These are phyloP conservation scores for Suillus placidus DNA, from an alignment of 768 basidiomycete genomes.

Conservation along the genomic window DNA sequence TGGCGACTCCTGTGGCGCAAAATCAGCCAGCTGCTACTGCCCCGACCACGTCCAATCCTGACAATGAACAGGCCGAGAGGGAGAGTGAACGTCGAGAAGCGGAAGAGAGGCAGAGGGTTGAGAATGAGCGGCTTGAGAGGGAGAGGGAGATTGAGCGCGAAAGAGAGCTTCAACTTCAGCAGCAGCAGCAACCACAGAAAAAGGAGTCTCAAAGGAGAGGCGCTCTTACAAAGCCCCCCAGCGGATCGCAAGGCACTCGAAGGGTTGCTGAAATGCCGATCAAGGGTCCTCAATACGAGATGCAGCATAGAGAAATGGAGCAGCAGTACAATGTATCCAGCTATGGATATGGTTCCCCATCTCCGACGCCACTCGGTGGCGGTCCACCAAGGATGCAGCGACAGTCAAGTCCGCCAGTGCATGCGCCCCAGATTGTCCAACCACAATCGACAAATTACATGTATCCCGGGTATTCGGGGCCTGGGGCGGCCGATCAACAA, in stretches of 20 bases:
- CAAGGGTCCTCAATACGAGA: conserved; percentile 88
- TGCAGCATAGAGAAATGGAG: conserved; percentile 92
- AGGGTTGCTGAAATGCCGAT: conserved; percentile 86
- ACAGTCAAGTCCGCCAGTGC: conserved; percentile 29
- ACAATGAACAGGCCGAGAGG: conserved; percentile 36
- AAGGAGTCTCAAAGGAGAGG: conserved; percentile 44
- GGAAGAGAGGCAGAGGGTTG: conserved; percentile 42
- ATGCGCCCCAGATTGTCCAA: conserved; percentile 32
- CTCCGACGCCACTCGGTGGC: conserved; percentile 26
- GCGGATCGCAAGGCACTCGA: conserved; percentile 48
- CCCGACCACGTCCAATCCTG: conserved; percentile 34
- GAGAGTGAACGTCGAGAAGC: conserved; percentile 40
- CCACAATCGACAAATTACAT: conserved; percentile 32
- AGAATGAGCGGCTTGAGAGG: conserved; percentile 48
- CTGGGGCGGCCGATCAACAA: conserved; percentile 36
- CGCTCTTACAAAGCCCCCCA: conserved; percentile 69
- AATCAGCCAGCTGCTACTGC: conserved; percentile 21
- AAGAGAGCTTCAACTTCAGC: conserved; percentile 31
- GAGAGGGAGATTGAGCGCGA: conserved; percentile 45
- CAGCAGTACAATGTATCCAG: conserved; percentile 68
- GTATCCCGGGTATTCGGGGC: conserved; percentile 19
- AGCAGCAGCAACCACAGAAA: conserved; percentile 43
- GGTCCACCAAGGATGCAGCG: conserved; percentile 26
- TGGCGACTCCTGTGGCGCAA: conserved; percentile 38
- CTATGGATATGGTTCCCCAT: conserved; percentile 29